Percentiles rank a stretch among this genome's conserved stretches.
phyloP scores from a whole-genome alignment of 78 protist genomes.

The Chrysochromulina tobinii region DNA sequence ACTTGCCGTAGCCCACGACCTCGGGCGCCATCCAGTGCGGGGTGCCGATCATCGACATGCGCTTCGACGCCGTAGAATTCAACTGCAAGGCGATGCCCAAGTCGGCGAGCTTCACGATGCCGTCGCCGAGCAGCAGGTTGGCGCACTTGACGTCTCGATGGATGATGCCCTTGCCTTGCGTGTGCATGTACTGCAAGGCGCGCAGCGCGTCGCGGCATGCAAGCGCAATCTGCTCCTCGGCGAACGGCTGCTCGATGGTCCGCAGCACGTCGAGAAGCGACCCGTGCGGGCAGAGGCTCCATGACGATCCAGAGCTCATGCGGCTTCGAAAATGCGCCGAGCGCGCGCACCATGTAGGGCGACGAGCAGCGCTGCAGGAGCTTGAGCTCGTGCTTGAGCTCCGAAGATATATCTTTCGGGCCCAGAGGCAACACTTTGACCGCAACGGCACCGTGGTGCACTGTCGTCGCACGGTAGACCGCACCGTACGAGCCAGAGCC shows the following conservation, averaged over 20 bases:
- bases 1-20: background rate
- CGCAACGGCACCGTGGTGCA: background rate
- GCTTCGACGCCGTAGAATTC: background rate
- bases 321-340: background rate
- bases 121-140: constrained; percentile 25
- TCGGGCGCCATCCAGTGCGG: constrained; percentile 96
- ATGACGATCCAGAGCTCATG: constrained; percentile 26
- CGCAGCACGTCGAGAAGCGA: background rate
- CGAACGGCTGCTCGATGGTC: background rate
- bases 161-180: constrained; percentile 4
- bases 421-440: background rate
- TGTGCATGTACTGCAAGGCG: constrained; percentile 28
- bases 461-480: background rate
- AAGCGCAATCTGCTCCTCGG: background rate
- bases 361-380: background rate
- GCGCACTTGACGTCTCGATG: constrained; percentile 49
- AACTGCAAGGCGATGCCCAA: constrained; percentile 40
- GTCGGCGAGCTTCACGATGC: constrained; percentile 42
- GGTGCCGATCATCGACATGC: constrained; percentile 36
- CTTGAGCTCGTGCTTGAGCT: background rate
- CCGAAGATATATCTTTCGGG: background rate
- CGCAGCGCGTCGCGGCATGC: background rate
- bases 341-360: background rate
- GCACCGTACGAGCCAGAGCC: background rate
- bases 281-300: background rate